Evolutionary conservation across 192 early-diverging fungal species (phyloP).

Genomic region (Backusella sp.): DNA sequence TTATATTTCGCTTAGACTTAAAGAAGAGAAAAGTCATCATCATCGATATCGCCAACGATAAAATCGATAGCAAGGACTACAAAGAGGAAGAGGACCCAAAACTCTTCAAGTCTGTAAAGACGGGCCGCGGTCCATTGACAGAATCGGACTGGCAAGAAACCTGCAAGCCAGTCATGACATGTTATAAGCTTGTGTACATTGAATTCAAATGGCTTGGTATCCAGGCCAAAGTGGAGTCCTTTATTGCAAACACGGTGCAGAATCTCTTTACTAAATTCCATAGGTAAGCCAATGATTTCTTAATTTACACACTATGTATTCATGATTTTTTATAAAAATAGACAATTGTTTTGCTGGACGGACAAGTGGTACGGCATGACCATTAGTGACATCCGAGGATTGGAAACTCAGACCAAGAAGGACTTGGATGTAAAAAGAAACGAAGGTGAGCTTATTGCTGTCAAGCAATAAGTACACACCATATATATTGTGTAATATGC

Average conservation of each 20-base stretch:
- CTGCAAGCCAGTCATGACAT: conserved; percentile 75
- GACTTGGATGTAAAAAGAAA: conserved; percentile 49
- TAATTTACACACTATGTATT: too few species aligned
- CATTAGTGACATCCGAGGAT: conserved; percentile 62
- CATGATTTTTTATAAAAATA: background rate
- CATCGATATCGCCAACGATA: conserved; percentile 71
- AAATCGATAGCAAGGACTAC: conserved; percentile 49
- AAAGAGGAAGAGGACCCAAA: conserved; percentile 67
- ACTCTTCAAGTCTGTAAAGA: conserved; percentile 59
- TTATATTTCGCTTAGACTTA: conserved; percentile 26
- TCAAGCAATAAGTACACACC: background rate
- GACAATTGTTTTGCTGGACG: conserved; percentile 75
- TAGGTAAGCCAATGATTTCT: too few species aligned
- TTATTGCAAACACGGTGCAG: conserved; percentile 58
- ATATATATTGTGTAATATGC: too few species aligned
- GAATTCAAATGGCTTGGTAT: conserved; percentile 79
- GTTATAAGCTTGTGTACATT: conserved; percentile 76
- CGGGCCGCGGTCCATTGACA: conserved; percentile 64
- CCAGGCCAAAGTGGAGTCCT: conserved; percentile 61
- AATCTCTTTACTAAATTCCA: conserved; percentile 67
- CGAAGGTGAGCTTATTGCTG: conserved; percentile 9
- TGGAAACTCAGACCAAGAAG: conserved; percentile 65
- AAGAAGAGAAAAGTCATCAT: conserved; percentile 61
- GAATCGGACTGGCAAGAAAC: conserved; percentile 56
- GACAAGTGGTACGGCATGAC: conserved; percentile 76